phyloP scores from a whole-genome alignment of 441 rosid genomes.

The Iberis amara region DNA sequence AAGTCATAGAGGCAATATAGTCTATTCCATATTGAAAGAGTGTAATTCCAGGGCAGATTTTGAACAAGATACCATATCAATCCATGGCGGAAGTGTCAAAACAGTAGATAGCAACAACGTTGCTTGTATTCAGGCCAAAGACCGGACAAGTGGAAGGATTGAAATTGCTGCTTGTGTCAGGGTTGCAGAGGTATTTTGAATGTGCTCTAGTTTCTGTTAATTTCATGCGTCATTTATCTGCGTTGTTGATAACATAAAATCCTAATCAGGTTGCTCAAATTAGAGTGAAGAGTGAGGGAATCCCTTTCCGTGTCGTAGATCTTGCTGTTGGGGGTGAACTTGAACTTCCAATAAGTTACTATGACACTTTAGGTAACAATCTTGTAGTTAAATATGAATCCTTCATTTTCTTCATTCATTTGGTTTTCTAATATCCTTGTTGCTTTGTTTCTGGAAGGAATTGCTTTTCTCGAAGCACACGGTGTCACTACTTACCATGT shows the following conservation, averaged over 20 bases:
- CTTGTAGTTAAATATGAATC: background rate
- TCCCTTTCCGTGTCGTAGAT: constrained; percentile 47
- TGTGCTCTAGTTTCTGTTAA: background rate
- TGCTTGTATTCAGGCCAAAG: constrained; percentile 91
- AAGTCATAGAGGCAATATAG: constrained; percentile 54
- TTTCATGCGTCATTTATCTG: background rate
- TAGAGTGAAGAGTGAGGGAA: constrained; percentile 51
- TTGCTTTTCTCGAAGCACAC: constrained; percentile 71
- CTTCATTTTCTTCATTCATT: constrained; percentile 19
- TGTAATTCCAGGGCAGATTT: constrained; percentile 47
- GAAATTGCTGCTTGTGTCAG: constrained; percentile 90
- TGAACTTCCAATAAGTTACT: constrained; percentile 61
- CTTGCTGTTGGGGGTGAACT: constrained; percentile 74
- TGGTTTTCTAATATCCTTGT: constrained; percentile 16
- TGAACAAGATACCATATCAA: constrained; percentile 47
- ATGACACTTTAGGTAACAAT: constrained; percentile 63
- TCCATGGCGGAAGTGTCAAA: constrained; percentile 60
- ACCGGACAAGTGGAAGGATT: constrained; percentile 66
- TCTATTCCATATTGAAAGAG: constrained; percentile 66
- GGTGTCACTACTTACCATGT: constrained; percentile 44
- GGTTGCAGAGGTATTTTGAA: constrained; percentile 75
- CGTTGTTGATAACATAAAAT: constrained; percentile 23
- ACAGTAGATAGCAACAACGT: constrained; percentile 61
- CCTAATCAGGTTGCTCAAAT: constrained; percentile 76
- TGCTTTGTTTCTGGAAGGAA: constrained; percentile 47